Base-by-base conservation (phyloP, 371 early-diverging fungal genomes). In the Umbelopsis sp. region DNA sequence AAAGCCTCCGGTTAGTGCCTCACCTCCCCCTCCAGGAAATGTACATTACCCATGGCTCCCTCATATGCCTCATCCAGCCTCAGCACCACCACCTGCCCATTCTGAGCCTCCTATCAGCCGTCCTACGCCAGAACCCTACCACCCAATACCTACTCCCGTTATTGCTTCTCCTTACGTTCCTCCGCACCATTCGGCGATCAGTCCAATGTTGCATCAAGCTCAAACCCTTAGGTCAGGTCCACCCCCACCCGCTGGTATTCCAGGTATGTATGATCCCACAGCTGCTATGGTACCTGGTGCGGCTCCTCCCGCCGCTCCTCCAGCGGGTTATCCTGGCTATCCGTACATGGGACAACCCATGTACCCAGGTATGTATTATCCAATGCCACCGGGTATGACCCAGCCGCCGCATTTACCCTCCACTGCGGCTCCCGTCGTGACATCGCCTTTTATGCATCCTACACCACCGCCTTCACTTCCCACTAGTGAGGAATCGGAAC, bases 211-310 rank as follows among this genome's bases (percentile, higher is more conserved):
- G 35, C 57, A 41, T 41, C 41, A 29, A 57, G 35, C 57, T 12
- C 57, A 57, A 11, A 16, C 57, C 29, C 14, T 29, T 35, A 11
- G 57, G 18, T 16, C 57, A 11, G 35, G 35, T 18, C 11, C 29
- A 18, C 11, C 11, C 1, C 32, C n/a, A 11, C 57, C 57, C 5
- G 35, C 57, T 9, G 2, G 12, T 22, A 29, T 14, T 29, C 57
- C 57, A 57, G 57, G 57, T 57, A 57, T 57, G 57, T 57, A 57
- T 57, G 57, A 57, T 35, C 57, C 57, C 11, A 8, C 57, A 16
- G 7, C 37, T 4, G 7, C 57, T 16, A 32, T 35, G 0, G 57
- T 35, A 48, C n/a, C 48, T 48, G 48, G n/a, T 3, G 48, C 18
- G 5, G 48, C 48, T 48, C 57, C 57, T 4, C 57, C 57, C 3